Conservation (phyloP, 208 protist species). For the Borovskyia barvae region DNA sequence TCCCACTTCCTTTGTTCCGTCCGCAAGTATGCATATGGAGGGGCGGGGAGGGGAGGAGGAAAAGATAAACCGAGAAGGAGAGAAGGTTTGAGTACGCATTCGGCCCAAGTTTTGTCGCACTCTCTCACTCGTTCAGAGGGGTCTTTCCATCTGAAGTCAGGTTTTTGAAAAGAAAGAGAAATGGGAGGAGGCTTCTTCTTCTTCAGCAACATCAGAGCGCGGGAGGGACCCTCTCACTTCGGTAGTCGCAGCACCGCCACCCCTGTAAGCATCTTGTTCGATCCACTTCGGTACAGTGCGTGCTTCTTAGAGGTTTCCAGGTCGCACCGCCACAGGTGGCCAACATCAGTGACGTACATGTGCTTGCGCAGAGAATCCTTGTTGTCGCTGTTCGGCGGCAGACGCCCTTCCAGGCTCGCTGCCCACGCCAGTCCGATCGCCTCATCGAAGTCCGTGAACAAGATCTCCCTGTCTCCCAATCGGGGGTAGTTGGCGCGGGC, state of each 20-base stretch:
- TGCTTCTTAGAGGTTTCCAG: conserved; percentile 24
- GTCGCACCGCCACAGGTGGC: conserved; percentile 36
- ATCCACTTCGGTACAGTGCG: conserved; percentile 16
- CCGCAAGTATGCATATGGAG: too few relatives aligned
- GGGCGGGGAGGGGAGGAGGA: too few relatives aligned
- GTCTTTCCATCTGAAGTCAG: too few relatives aligned
- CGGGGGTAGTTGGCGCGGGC: conserved; percentile 7
- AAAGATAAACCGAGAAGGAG: too few relatives aligned
- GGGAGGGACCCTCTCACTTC: too few relatives aligned
- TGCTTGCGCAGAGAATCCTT: conserved; percentile 23
- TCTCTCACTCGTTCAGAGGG: too few relatives aligned
- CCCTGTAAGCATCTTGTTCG: conserved; percentile 22
- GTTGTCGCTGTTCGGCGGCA: neutral
- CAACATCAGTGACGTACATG: conserved; percentile 41
- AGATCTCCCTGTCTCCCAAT: conserved; percentile 24
- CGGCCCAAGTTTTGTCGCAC: too few relatives aligned
- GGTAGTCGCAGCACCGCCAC: conserved; percentile 32
- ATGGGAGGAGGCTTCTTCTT: too few relatives aligned
- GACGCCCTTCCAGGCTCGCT: conserved; percentile 12
- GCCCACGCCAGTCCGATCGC: conserved; percentile 43
- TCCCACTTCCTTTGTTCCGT: too few relatives aligned
- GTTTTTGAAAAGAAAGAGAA: too few relatives aligned
- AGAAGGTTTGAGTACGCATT: too few relatives aligned
- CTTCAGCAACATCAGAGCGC: too few relatives aligned
- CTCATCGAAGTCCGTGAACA: conserved; percentile 37